A percentile compares a stretch with the other conserved stretches of the same genome.
These are phyloP conservation scores for Phytopythium litorale DNA, from an alignment of 352 stramenopile species.

Conservation along the genomic window DNA sequence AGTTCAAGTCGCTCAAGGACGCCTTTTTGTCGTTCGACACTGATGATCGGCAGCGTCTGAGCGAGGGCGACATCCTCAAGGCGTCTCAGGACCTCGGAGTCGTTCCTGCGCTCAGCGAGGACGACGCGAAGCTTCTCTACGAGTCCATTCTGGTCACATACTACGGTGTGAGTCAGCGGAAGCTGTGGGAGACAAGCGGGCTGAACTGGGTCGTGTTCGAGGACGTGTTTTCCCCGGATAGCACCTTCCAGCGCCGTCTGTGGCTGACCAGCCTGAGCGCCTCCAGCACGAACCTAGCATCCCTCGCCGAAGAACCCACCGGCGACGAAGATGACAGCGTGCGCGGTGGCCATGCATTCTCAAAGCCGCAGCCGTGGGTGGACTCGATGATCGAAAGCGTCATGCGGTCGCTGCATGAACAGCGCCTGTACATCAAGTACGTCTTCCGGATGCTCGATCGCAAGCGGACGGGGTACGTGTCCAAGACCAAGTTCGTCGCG, in stretches of 20 bases:
- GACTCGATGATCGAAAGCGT: conserved; percentile 65
- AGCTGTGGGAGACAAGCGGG: conserved; percentile 35
- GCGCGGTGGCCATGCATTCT: conserved; percentile 16
- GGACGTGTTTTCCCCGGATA: conserved; percentile 72
- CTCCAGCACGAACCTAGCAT: conserved; percentile 43
- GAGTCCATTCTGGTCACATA: conserved; percentile 64
- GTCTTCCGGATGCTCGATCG: conserved; percentile 76
- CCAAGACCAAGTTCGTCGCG: conserved; percentile 64
- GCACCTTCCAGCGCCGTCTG: conserved; percentile 53
- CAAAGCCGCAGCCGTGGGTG: conserved; percentile 50
- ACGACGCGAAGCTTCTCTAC: conserved; percentile 48
- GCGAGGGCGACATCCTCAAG: conserved; percentile 43
- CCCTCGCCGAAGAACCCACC: conserved; percentile 2
- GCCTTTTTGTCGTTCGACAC: conserved; percentile 59
- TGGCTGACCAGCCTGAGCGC: conserved; percentile 58
- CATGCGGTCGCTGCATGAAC: conserved; percentile 73
- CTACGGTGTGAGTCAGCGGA: conserved; percentile 47
- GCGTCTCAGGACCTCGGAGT: conserved; percentile 48
- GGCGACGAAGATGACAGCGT: conserved; percentile 35
- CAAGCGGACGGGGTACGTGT: conserved; percentile 57
- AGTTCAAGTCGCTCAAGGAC: conserved; percentile 47
- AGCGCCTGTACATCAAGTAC: conserved; percentile 79
- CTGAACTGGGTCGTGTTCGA: conserved; percentile 75
- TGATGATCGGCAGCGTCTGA: conserved; percentile 29
- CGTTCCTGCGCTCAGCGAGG: conserved; percentile 39